Evolutionary conservation across 2,329 filamentous ascomycete genomes (phyloP).

Genomic region (Aschersonia sp.): DNA sequence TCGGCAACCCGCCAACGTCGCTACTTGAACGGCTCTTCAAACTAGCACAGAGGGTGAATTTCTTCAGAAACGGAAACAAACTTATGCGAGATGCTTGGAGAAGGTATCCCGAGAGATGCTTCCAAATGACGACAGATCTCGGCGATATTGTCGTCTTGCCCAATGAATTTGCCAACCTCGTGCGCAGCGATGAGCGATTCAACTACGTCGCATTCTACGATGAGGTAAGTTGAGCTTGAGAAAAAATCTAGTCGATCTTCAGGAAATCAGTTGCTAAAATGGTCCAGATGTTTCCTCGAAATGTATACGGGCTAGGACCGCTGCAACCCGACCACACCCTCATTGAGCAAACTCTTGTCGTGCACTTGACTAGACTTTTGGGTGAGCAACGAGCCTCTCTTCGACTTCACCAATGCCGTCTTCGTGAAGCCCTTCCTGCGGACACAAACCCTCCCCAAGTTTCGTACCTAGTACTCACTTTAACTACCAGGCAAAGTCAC

Average conservation of each 20-base stretch:
- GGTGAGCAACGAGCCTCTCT: not conserved
- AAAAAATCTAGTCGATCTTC: not conserved
- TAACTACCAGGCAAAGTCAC: not conserved
- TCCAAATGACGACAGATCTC: not conserved
- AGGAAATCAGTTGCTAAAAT: not conserved
- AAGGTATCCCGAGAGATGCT: not conserved
- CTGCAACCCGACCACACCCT: not conserved
- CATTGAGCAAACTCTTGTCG: not conserved
- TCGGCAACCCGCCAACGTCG: not conserved
- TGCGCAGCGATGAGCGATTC: not conserved
- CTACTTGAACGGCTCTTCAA: not conserved
- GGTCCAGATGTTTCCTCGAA: not conserved
- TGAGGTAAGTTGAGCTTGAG: not conserved
- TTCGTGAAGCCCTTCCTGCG: not conserved
- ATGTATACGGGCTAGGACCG: not conserved
- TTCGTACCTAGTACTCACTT: not conserved
- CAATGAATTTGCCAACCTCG: not conserved
- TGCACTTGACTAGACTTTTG: not conserved
- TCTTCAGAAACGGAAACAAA: not conserved
- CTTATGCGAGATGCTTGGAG: not conserved
- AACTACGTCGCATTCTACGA: not conserved
- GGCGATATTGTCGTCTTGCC: not conserved
- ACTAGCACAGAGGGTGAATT: not conserved
- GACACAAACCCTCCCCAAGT: not conserved
- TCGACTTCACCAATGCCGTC: not conserved